Evolutionary conservation across 2,329 filamentous ascomycete species (phyloP).

Genomic region (Tolypocladium ophioglossoides): DNA sequence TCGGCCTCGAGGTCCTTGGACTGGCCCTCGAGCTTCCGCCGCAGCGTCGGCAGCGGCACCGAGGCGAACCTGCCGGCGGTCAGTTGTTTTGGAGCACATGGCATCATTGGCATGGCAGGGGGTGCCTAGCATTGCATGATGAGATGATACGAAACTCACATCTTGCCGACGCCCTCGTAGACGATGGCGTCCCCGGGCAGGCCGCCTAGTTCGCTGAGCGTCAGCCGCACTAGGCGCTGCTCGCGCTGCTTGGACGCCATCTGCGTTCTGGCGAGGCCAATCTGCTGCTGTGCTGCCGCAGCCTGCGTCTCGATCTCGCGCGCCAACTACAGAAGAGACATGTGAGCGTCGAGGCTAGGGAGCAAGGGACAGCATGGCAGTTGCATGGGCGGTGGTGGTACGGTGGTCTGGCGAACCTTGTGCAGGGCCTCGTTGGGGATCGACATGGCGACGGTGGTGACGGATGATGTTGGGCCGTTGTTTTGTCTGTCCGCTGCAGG

Average conservation of each 20-base stretch:
- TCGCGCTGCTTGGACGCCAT: conserved; percentile 80
- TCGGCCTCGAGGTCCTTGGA: conserved; percentile 66
- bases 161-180: conserved; percentile 95
- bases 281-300: conserved; percentile 81
- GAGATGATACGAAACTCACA: conserved; percentile 46
- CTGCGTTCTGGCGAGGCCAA: conserved; percentile 74
- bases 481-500: background rate
- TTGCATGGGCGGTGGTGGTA: background rate
- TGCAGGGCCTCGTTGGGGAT: conserved; percentile 90
- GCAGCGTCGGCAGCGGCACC: conserved; percentile 60
- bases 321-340: conserved; percentile 52
- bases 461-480: background rate
- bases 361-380: background rate
- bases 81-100: background rate
- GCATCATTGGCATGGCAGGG: background rate
- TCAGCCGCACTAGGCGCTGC: conserved; percentile 78
- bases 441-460: conserved; percentile 52
- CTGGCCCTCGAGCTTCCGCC: conserved; percentile 66
- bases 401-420: conserved; percentile 49
- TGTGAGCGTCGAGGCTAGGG: background rate
- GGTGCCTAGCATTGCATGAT: background rate
- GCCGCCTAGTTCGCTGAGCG: conserved; percentile 68
- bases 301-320: conserved; percentile 92
- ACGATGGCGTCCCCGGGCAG: conserved; percentile 67
- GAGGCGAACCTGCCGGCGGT: conserved; percentile 65